These are phyloP conservation scores for Geum urbanum DNA, from an alignment of 306 rosid species.

Conservation along the genomic window DNA sequence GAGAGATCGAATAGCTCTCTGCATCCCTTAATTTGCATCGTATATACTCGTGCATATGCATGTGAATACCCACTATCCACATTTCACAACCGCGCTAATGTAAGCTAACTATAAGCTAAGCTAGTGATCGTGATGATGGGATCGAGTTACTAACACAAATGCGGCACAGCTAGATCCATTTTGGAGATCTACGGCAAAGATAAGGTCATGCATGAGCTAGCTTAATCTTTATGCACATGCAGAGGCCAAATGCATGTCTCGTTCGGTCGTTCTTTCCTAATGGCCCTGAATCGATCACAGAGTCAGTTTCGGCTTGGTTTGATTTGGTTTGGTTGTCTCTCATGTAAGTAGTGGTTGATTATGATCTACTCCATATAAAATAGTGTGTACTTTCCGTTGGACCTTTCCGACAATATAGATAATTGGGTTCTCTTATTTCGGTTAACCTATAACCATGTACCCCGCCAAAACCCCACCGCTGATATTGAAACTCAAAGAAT, in stretches of 20 bases:
- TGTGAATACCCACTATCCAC: constrained; percentile 42
- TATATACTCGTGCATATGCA: not conserved
- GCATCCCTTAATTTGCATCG: not conserved
- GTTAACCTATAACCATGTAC: no score
- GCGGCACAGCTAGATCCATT: constrained; percentile 8
- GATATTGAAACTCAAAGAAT: no score
- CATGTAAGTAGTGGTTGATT: no score
- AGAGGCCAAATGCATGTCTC: not conserved
- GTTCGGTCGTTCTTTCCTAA: not conserved
- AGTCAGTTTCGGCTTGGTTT: no score
- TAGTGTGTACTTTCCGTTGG: no score
- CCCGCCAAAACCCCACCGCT: no score
- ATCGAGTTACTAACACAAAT: not conserved
- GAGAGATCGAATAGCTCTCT: not conserved
- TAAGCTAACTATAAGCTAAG: not conserved
- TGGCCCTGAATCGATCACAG: no score
- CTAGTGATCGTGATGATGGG: not conserved
- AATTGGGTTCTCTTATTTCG: no score
- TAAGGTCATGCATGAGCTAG: not conserved
- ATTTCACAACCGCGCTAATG: not conserved
- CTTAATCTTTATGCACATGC: not conserved
- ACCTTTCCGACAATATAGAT: no score
- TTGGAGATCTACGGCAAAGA: not conserved
- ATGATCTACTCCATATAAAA: no score
- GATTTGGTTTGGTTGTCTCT: no score